phyloP scores from a whole-genome alignment of 2,329 filamentous ascomycete genomes.

The Botrytis fragariae region DNA sequence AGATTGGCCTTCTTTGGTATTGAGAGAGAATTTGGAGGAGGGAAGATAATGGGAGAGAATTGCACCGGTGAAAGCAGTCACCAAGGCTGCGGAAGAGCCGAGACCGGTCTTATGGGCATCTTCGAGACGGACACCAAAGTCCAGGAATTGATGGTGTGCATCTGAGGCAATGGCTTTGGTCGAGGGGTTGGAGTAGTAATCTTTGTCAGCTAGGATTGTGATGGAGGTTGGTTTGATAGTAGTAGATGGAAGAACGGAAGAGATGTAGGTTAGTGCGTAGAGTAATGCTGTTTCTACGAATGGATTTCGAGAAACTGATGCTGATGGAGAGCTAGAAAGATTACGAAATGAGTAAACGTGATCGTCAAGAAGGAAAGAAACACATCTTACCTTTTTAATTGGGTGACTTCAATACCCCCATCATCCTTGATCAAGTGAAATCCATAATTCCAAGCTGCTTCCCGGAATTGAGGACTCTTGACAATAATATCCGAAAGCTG shows the following conservation, averaged over 20 bases:
- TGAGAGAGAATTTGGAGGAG: slow-evolving; percentile 53
- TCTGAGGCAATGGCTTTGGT: slow-evolving; percentile 38
- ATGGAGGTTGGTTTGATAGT: slow-evolving; percentile 67
- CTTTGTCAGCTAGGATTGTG: slow-evolving; percentile 89
- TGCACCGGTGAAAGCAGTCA: slow-evolving; percentile 79
- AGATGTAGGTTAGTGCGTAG: slow-evolving; percentile 84
- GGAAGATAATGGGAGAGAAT: slow-evolving; percentile 75
- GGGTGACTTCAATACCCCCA: slow-evolving; percentile 78
- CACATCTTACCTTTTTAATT: slow-evolving; percentile 67
- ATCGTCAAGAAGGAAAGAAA: slow-evolving; percentile 12
- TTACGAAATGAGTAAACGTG: slow-evolving; percentile 4
- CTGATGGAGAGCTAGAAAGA: slow-evolving; percentile 20
- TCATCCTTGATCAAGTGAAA: slow-evolving; percentile 67
- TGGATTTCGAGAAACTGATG: slow-evolving; percentile 57
- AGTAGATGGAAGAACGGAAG: slow-evolving; percentile 40
- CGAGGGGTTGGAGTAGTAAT: slow-evolving; percentile 83
- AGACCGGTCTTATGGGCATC: slow-evolving; percentile 93
- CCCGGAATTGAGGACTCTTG: slow-evolving; percentile 84
- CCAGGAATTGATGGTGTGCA: slow-evolving; percentile 59
- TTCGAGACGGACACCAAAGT: slow-evolving; percentile 72
- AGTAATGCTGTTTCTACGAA: slow-evolving; percentile 91
- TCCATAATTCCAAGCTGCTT: slow-evolving; percentile 84
- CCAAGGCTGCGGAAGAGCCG: slow-evolving; percentile 89
- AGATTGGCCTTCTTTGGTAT: slow-evolving; percentile 51
- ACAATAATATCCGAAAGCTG: slow-evolving; percentile 74